Evolutionary conservation across 2,329 filamentous ascomycete species (phyloP), one percentile per base, ranked within the genome.

Genomic region (Ploettnerulaceae sp.): DNA sequence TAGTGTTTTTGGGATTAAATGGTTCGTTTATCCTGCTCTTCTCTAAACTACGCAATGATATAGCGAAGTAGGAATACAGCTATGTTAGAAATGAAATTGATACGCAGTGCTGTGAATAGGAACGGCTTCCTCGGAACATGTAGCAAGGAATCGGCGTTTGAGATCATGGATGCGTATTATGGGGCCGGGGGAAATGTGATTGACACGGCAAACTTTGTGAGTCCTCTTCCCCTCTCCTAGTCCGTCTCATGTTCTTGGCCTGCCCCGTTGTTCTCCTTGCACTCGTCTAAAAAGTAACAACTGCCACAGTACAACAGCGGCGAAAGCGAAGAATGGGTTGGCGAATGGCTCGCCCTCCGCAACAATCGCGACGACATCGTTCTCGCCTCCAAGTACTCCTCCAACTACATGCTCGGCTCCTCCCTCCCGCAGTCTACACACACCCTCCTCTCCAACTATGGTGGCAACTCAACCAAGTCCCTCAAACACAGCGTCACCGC

Each of bases 101-200:
- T n/a, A n/a, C n/a, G n/a, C n/a, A n/a, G n/a, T n/a, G 15, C 11
- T 9, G 8, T n/a, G 14, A 12, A 15, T 9, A 22, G 39, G 39
- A 22, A 56, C 7, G 49, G 59, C 0, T 57, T 66, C 20, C 67
- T 80, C 67, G 77, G 77, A 7, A 69, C 69, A 40, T 76, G 76
- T 66, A 67, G 67, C 59, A 79, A 81, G 58, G 71, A 75, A 26
- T 60, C 68, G 5, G 66, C 74, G 0, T 81, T 81, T 58, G 68
- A 71, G 38, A 68, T 82, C 2, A 67, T 82, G 2, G 77, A 82
- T 53, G 68, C 68, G 36, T 82, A 71, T 63, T 68, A 64, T 40
- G 66, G 66, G 9, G 66, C 71, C 0, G 79, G 79, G 5, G 80
- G 81, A 9, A 84, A 84, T 65, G 81, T 84, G 61, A 79, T 84